phyloP scores from a whole-genome alignment of 345 rosid genomes.

The Eucalyptus sp. region DNA sequence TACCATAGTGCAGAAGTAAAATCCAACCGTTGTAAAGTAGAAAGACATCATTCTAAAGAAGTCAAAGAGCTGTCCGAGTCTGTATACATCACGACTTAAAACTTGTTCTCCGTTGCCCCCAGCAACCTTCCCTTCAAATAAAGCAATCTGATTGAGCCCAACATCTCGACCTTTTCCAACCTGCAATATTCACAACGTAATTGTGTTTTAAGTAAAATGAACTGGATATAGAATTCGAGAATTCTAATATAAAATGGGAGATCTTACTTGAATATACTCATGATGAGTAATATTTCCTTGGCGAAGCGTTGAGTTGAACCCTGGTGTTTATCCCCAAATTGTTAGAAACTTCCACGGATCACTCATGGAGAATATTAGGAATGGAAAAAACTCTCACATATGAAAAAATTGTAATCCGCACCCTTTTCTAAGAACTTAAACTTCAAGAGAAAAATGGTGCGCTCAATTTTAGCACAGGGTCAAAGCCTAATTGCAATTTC shows the following conservation, averaged over 20 bases:
- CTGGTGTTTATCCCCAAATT: constrained; percentile 15
- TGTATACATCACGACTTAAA: constrained; percentile 94
- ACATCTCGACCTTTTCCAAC: constrained; percentile 99
- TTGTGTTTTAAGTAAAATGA: background rate
- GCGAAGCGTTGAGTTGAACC: constrained; percentile 92
- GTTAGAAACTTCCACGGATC: background rate
- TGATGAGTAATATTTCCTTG: constrained; percentile 99
- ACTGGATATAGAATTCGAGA: background rate
- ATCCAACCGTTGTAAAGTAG: constrained; percentile 95
- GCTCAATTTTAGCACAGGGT: background rate
- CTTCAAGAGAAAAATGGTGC: background rate
- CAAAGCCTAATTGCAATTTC: background rate
- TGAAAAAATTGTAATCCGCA: background rate
- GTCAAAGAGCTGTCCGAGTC: constrained; percentile 98
- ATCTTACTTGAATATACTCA: constrained; percentile 84
- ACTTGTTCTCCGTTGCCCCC: constrained; percentile 99
- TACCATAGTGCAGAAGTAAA: constrained; percentile 93
- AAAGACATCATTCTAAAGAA: constrained; percentile 97
- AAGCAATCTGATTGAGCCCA: constrained; percentile 95
- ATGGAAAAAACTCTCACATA: background rate
- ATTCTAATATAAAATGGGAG: background rate
- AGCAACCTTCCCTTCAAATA: constrained; percentile 98
- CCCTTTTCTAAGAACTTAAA: background rate
- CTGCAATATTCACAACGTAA: constrained; percentile 22
- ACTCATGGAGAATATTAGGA: background rate